Conservation (phyloP, 1,284 basidiomycete species). For the Laetiporus sulphureus region DNA sequence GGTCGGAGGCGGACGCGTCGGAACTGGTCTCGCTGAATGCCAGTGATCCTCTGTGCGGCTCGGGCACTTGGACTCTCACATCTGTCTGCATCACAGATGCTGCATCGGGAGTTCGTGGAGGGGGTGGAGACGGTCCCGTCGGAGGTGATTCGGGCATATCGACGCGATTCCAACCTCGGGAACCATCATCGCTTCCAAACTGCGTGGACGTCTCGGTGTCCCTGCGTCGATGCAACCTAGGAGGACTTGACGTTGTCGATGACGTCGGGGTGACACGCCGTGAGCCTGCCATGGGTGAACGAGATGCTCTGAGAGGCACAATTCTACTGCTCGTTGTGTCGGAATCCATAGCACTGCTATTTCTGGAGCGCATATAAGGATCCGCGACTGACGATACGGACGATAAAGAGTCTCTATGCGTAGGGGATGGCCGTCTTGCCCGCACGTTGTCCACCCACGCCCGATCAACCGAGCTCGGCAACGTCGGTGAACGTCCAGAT, state of each 20-base stretch:
- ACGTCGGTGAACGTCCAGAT: slow-evolving; percentile 31
- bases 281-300: slow-evolving; percentile 59
- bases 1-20: slow-evolving; percentile 7
- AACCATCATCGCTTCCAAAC: slow-evolving; percentile 13
- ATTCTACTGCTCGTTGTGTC: slow-evolving; percentile 46
- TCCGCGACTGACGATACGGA: slow-evolving; percentile 57
- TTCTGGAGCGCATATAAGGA: slow-evolving; percentile 10
- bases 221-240: slow-evolving; percentile 14
- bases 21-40: slow-evolving; percentile 29
- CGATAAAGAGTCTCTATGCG: slow-evolving; percentile 50
- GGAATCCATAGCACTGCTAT: slow-evolving; percentile 36
- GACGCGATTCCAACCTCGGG: slow-evolving; percentile 28
- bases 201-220: slow-evolving; percentile 15
- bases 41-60: slow-evolving; percentile 31
- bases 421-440: slow-evolving; percentile 28
- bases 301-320: slow-evolving; percentile 56
- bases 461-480: slow-evolving; percentile 22
- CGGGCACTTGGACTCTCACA: slow-evolving; percentile 22
- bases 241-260: slow-evolving; percentile 23
- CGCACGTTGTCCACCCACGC: slow-evolving; percentile 48
- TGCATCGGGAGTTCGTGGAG: slow-evolving; percentile 33
- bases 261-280: slow-evolving; percentile 20
- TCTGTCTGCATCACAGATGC: slow-evolving; percentile 14
- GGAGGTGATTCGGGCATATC: slow-evolving; percentile 34
- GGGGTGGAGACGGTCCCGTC: slow-evolving; percentile 35